Base-by-base conservation (phyloP, 805 yeast species). In the Kregervanrija pseudodelftensis region DNA sequence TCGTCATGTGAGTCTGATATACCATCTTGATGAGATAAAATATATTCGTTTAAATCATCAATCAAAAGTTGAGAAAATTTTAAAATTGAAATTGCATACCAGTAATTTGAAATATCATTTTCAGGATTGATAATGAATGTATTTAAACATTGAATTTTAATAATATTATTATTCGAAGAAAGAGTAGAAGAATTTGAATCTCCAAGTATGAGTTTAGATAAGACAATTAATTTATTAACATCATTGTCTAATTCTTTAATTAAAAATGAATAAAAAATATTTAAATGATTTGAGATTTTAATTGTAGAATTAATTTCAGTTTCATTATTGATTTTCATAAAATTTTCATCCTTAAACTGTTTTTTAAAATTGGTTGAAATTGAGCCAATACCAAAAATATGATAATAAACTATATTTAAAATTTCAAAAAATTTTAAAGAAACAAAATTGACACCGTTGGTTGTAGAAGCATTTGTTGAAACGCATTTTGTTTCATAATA, bases 161-260 rank as follows among this genome's bases (percentile, higher is more conserved):
- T 31, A 13, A 11, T 12, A 15, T 37, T 33, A 10, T 41, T 38
- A 10, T 35, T 42, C 15, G 22, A 35, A 9, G 40, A 16, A n/a
- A n/a, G n/a, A n/a, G n/a, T 3, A 12, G 13, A 11, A n/a, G 12
- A 17, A n/a, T 16, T 30, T 30, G 42, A 36, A 32, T 52, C 45
- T 10, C 55, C 55, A 16, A 58, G 45, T n/a, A 53, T 47, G 2
- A 62, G 10, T 30, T 58, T 61, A 12, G 58, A 55, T 22, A 63
- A 40, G 39, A 59, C 43, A n/a, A 64, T 64, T 39, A 64, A 49
- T 43, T 60, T 58, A 36, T 66, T 65, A 36, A 55, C 49, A 42
- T 66, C 69, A 28, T 65, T 59, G 34, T 58, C 67, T 1, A 64
- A 44, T 42, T 64, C 66, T 13, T 51, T 50, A 13, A 63, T 46